These are phyloP conservation scores for Malus domestica DNA, from an alignment of 306 rosid species.

Conservation along the genomic window DNA sequence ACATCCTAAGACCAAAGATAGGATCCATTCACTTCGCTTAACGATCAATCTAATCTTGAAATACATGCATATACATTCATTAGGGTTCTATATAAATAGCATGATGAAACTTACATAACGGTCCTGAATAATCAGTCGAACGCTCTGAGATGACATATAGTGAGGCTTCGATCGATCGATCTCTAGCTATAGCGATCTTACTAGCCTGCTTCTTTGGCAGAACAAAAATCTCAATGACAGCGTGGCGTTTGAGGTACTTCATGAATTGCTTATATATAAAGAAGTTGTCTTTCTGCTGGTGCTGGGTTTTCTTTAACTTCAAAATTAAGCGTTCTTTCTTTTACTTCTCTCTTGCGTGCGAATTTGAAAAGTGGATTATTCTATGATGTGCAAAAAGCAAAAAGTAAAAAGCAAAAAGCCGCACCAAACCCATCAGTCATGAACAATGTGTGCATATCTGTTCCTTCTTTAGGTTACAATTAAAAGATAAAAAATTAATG, in stretches of 20 bases:
- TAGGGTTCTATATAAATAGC: no score
- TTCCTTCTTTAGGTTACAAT: neutral
- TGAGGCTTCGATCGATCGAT: neutral
- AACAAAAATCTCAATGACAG: neutral
- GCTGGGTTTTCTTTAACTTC: conserved; percentile 5
- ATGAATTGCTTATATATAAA: neutral
- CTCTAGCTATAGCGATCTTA: neutral
- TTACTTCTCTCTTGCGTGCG: neutral
- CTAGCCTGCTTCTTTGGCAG: neutral
- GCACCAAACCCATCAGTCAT: no score
- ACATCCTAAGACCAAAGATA: neutral
- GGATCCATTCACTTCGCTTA: neutral
- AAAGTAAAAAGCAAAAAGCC: neutral
- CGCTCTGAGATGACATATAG: conserved; percentile 37
- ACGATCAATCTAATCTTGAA: neutral
- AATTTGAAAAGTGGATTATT: neutral
- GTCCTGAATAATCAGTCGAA: conserved; percentile 22
- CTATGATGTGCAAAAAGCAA: neutral
- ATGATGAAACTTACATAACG: conserved; percentile 35
- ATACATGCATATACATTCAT: neutral
- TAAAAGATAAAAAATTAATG: no score
- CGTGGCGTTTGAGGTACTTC: neutral
- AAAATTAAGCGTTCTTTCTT: neutral
- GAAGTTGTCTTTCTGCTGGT: neutral
- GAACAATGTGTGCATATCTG: no score